Evolutionary conservation across 2,329 filamentous ascomycete species (phyloP).

Genomic region (Zelopaecilomyces penicillatus): DNA sequence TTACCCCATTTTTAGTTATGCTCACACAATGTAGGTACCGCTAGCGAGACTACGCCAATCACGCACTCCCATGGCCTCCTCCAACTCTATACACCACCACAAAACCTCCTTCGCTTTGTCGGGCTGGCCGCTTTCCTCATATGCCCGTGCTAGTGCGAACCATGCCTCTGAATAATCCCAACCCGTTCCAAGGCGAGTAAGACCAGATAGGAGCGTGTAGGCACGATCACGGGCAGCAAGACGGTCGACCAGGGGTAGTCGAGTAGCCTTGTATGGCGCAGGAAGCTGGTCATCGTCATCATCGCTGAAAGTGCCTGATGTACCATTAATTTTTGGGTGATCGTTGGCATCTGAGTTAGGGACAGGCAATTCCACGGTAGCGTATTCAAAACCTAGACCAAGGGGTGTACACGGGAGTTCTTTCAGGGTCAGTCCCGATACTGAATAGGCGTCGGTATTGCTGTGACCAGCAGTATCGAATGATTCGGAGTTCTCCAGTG

Average conservation of each 20-base stretch:
- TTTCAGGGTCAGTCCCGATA: conserved; percentile 6
- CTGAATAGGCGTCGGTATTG: background rate
- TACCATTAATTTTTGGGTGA: conserved; percentile 1
- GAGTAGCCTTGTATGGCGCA: conserved; percentile 47
- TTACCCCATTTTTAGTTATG: background rate
- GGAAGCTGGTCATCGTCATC: conserved; percentile 35
- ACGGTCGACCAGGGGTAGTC: conserved; percentile 66
- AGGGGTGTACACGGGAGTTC: conserved; percentile 37
- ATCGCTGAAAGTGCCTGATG: conserved; percentile 6
- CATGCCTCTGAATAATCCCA: conserved; percentile 95
- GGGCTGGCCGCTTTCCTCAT: conserved; percentile 76
- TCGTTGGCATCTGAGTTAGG: conserved; percentile 9
- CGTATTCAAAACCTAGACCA: conserved; percentile 30
- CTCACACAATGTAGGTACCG: conserved; percentile 52
- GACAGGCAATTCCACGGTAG: conserved; percentile 13
- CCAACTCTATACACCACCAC: conserved; percentile 96
- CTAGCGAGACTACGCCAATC: conserved; percentile 65
- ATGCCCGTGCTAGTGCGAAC: conserved; percentile 77
- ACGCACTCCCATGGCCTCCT: conserved; percentile 73
- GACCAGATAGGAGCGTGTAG: conserved; percentile 68
- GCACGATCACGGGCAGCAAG: conserved; percentile 87
- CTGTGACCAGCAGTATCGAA: conserved; percentile 3
- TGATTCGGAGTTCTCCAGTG: conserved; percentile 21
- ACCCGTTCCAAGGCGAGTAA: conserved; percentile 77
- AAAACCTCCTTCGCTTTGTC: conserved; percentile 87